These are phyloP conservation scores for Herpetospermum pedunculosum DNA, from an alignment of 306 rosid genomes.

Conservation along the genomic window DNA sequence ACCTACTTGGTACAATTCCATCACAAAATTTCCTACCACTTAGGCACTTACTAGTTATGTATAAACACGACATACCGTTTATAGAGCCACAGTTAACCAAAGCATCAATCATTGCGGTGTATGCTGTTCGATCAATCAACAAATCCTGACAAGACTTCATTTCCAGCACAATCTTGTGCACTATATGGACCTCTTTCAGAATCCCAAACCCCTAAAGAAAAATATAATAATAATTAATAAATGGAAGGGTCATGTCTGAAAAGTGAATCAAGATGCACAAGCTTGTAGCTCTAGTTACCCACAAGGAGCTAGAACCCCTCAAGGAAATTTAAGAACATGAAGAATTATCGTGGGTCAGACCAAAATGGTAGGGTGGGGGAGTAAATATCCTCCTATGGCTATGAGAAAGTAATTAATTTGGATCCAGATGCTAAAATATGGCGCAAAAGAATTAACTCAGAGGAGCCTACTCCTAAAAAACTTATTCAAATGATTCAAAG, in stretches of 20 bases:
- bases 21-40: neutral
- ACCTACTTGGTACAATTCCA: neutral
- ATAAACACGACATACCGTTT: constrained; percentile 41
- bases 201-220: constrained; percentile 55
- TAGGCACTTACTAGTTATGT: neutral
- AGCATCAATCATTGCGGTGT: constrained; percentile 65
- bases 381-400: neutral
- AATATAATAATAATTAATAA: neutral
- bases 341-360: neutral
- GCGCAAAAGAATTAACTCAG: neutral
- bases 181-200: constrained; percentile 45
- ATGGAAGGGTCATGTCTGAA: neutral
- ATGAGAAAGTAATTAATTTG: neutral
- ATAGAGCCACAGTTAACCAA: constrained; percentile 53
- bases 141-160: constrained; percentile 46
- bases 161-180: constrained; percentile 52
- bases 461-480: neutral
- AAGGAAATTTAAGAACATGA: neutral
- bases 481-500: neutral
- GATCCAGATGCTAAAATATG: neutral
- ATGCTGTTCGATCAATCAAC: constrained; percentile 66
- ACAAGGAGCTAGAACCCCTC: neutral
- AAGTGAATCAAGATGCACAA: neutral
- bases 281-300: neutral
- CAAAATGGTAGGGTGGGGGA: neutral